These are phyloP conservation scores for Penicillium nucicola DNA, from an alignment of 495 filamentous ascomycete genomes.

Conservation along the genomic window DNA sequence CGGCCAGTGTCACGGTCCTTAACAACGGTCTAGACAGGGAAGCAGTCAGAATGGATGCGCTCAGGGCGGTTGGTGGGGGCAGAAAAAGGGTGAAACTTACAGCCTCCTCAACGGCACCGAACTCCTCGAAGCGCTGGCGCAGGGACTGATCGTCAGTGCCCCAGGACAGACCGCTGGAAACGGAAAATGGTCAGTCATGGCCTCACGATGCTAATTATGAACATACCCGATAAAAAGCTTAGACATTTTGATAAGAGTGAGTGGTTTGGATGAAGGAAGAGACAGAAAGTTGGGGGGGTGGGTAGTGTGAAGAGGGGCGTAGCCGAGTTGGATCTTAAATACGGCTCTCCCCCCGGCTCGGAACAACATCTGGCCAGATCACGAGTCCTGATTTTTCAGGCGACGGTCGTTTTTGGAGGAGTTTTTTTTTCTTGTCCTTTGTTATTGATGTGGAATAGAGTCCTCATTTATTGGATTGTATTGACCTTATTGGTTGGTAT, in stretches of 20 bases:
- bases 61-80: background rate
- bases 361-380: conserved; percentile 6
- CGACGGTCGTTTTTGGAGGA: no score
- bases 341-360: background rate
- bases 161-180: conserved; percentile 6
- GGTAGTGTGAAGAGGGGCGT: conserved; percentile 7
- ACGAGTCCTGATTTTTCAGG: conserved; percentile 7
- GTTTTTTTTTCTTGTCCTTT: background rate
- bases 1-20: conserved; percentile 96
- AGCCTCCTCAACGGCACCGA: conserved; percentile 6
- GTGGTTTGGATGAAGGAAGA: background rate
- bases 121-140: conserved; percentile 8
- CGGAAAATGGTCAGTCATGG: background rate
- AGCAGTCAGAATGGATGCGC: background rate
- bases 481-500: no score
- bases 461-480: no score
- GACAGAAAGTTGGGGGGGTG: background rate
- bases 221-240: conserved; percentile 12
- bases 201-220: background rate
- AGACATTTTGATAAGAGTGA: conserved; percentile 6
- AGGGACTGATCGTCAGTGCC: conserved; percentile 3
- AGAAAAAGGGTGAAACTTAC: background rate
- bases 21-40: conserved; percentile 73
- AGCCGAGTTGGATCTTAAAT: conserved; percentile 10
- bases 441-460: background rate